A percentile compares a stretch with the other conserved stretches of the same genome.
Evolutionary conservation across 331 rosid species (phyloP).

Genomic region (Cydonia oblonga): DNA sequence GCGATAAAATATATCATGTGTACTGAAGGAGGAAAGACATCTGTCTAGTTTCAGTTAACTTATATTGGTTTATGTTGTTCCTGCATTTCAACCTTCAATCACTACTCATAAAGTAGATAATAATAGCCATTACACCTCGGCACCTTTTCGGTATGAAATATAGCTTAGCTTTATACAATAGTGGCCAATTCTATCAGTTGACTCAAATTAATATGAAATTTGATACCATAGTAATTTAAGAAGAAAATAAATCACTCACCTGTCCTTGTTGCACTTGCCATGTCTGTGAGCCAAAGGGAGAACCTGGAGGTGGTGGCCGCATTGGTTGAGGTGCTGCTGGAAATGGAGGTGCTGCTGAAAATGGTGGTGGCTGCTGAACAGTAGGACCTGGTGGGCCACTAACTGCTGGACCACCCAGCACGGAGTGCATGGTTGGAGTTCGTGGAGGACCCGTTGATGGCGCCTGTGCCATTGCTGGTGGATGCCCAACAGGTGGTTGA

Average conservation of each 20-base stretch:
- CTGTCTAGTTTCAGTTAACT: background rate
- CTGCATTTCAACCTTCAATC: background rate
- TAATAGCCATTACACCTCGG: background rate
- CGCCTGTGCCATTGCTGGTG: conserved; percentile 11
- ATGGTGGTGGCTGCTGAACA: conserved; percentile 47
- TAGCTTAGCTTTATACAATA: background rate
- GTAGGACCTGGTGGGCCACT: conserved; percentile 27
- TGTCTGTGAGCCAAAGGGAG: conserved; percentile 53
- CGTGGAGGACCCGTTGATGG: conserved; percentile 11
- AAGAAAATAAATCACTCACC: conserved; percentile 22
- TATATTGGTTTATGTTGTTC: background rate
- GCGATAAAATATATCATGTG: background rate
- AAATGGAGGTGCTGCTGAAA: background rate
- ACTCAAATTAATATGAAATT: background rate
- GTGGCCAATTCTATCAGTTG: background rate
- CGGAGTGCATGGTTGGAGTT: conserved; percentile 24
- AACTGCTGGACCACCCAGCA: conserved; percentile 10
- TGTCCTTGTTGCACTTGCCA: conserved; percentile 76
- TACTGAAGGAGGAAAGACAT: background rate
- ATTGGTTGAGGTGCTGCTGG: conserved; percentile 32
- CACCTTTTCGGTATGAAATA: background rate
- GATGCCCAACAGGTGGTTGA: conserved; percentile 50
- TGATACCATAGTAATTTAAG: background rate
- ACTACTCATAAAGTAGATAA: background rate
- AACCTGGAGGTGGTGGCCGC: conserved; percentile 33